These are phyloP conservation scores for Viola odorata DNA, from an alignment of 345 rosid species.

Conservation along the genomic window DNA sequence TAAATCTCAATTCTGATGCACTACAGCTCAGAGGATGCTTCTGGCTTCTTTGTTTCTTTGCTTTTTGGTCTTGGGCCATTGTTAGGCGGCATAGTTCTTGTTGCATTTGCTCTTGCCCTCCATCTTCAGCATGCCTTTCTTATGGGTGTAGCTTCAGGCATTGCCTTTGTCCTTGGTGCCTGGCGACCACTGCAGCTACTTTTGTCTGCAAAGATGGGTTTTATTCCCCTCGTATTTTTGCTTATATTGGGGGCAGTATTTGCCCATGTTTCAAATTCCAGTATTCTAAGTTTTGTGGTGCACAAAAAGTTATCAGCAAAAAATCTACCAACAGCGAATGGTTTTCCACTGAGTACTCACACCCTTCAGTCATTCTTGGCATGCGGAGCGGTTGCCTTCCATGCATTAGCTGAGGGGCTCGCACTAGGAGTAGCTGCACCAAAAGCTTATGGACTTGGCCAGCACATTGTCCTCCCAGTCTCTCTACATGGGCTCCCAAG, in stretches of 20 bases:
- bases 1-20: neutral
- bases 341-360: constrained; percentile 63
- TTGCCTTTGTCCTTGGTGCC: constrained; percentile 77
- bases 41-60: constrained; percentile 90
- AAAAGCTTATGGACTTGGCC: constrained; percentile 87
- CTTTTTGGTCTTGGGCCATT: constrained; percentile 97
- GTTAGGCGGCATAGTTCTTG: constrained; percentile 75
- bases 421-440: constrained; percentile 99
- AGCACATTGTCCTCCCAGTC: constrained; percentile 95
- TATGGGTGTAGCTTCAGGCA: constrained; percentile 92
- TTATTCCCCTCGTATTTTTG: constrained; percentile 46
- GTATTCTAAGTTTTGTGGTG: constrained; percentile 42
- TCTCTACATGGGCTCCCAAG: constrained; percentile 93
- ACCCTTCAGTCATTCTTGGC: constrained; percentile 87
- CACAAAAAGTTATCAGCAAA: constrained; percentile 53
- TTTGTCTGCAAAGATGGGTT: constrained; percentile 70
- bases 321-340: constrained; percentile 40
- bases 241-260: constrained; percentile 57
- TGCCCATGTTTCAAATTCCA: constrained; percentile 50
- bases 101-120: constrained; percentile 70
- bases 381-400: constrained; percentile 81
- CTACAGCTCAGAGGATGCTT: constrained; percentile 94
- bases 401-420: constrained; percentile 95
- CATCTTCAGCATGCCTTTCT: constrained; percentile 86
- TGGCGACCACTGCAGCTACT: constrained; percentile 94